Evolutionary conservation across 331 rosid genomes (phyloP).

Genomic region (Saraca asoca): DNA sequence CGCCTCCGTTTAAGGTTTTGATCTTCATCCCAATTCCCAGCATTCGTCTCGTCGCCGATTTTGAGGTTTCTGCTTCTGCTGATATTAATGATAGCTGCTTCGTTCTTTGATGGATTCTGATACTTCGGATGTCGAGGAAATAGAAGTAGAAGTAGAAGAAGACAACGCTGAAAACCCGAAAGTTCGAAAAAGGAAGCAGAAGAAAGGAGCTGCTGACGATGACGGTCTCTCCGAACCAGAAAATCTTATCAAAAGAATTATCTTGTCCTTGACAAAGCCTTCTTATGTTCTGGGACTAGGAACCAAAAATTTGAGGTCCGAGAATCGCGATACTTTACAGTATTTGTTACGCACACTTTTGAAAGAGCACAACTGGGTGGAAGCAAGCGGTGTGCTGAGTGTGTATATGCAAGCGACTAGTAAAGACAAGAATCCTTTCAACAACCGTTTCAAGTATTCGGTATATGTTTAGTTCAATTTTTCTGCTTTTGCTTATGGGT

Average conservation of each 20-base stretch:
- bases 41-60: too few species aligned
- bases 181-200: constrained; percentile 46
- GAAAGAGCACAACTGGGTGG: constrained; percentile 57
- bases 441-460: constrained; percentile 62
- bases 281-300: constrained; percentile 48
- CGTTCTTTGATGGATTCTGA: constrained; percentile 1
- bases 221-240: constrained; percentile 7
- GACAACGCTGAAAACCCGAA: constrained; percentile 8
- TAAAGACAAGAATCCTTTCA: constrained; percentile 42
- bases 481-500: background rate
- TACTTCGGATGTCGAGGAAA: background rate
- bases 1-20: too few species aligned
- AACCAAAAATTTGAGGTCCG: constrained; percentile 44
- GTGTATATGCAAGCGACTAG: constrained; percentile 51
- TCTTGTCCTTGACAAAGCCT: constrained; percentile 56
- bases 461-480: constrained; percentile 31
- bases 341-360: constrained; percentile 47
- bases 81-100: background rate
- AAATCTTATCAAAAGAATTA: constrained; percentile 41
- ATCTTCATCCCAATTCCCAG: too few species aligned
- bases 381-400: constrained; percentile 71
- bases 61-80: background rate
- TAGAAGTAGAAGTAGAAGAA: constrained; percentile 21
- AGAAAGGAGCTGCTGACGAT: background rate
- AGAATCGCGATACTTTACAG: constrained; percentile 46